Evolutionary conservation across 345 rosid genomes (phyloP).

Genomic region (Aurinia saxatilis): DNA sequence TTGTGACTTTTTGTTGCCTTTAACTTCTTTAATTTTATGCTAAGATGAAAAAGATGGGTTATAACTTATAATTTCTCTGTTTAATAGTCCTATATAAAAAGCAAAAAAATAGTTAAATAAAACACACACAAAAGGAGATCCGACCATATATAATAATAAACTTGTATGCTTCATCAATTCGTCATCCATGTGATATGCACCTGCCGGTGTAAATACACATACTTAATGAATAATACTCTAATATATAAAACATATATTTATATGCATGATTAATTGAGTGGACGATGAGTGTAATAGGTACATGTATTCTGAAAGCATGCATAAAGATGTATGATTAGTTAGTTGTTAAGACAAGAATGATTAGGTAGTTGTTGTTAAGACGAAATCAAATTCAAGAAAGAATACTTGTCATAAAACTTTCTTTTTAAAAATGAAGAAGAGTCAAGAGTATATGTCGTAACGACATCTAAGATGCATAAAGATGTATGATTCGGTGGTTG

Average conservation of each 20-base stretch:
- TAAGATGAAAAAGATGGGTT: slow-evolving; percentile 20
- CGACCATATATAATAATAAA: too few relatives aligned
- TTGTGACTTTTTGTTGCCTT: slow-evolving; percentile 14
- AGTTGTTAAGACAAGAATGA: slow-evolving; percentile 14
- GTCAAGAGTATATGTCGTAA: background rate
- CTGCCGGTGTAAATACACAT: background rate
- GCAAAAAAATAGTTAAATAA: background rate
- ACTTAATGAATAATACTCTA: background rate
- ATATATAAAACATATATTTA: background rate
- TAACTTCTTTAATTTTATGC: slow-evolving; percentile 7
- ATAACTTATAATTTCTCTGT: slow-evolving; percentile 3
- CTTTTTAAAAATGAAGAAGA: too few relatives aligned
- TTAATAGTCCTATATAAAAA: background rate
- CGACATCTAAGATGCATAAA: slow-evolving; percentile 14
- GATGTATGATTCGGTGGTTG: too few relatives aligned
- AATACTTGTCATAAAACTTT: background rate
- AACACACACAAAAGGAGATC: slow-evolving; percentile 19
- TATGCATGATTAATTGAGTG: background rate
- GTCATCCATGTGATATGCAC: slow-evolving; percentile 33
- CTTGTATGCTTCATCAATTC: slow-evolving; percentile 23
- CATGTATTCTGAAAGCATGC: slow-evolving; percentile 8
- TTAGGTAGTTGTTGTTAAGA: background rate
- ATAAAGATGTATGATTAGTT: slow-evolving; percentile 15
- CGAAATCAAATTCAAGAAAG: background rate
- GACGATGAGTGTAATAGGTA: background rate